phyloP scores from a whole-genome alignment of 306 rosid species.

The Castanospermum australe region DNA sequence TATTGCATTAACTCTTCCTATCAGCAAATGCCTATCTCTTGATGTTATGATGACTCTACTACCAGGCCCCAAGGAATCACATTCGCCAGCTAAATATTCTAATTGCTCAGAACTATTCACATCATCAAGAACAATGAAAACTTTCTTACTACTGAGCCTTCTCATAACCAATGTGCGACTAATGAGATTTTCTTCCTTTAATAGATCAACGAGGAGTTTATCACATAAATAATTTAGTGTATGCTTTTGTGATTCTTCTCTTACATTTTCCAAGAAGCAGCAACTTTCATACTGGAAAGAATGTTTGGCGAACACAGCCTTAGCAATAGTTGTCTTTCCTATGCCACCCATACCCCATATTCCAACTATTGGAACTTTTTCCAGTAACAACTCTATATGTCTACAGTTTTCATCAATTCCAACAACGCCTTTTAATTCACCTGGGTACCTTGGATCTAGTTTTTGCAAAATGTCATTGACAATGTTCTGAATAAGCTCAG shows the following conservation, averaged over 20 bases:
- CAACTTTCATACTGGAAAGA: constrained; percentile 15
- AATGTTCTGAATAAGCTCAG: neutral
- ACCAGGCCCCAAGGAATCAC: neutral
- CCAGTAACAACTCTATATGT: neutral
- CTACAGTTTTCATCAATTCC: neutral
- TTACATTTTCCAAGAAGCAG: neutral
- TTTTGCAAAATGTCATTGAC: neutral
- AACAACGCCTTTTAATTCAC: neutral
- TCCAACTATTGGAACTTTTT: neutral
- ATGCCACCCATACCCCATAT: constrained; percentile 38
- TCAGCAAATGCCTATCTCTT: neutral
- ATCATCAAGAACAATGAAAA: constrained; percentile 1
- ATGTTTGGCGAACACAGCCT: constrained; percentile 9
- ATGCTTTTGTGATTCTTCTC: neutral
- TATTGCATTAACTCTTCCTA: neutral
- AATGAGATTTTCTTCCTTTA: neutral
- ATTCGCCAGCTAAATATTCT: neutral
- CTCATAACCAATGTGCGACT: neutral
- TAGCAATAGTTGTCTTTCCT: constrained; percentile 22
- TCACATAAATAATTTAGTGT: neutral
- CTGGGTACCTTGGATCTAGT: neutral
- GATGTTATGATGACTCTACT: neutral
- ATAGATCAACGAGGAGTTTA: neutral
- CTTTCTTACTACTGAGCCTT: neutral
- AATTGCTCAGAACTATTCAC: neutral